A percentile compares a stretch with the other conserved stretches of the same genome.
Conservation (phyloP, 139 green algal genomes). For the Prasinococcaceae sp. region DNA sequence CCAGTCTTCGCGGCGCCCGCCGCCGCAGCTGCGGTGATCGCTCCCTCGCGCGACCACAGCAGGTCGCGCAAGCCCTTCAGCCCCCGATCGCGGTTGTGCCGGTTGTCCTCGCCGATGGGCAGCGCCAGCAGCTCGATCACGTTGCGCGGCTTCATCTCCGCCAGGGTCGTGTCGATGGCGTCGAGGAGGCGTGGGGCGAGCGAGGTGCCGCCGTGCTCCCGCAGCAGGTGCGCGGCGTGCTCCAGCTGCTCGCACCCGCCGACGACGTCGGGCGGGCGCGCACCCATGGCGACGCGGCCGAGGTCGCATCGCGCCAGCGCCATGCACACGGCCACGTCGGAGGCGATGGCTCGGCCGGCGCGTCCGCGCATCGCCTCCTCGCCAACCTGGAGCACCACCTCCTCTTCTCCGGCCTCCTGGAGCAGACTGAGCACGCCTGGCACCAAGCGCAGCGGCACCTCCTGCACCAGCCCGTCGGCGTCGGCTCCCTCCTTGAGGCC, state of each 20-base stretch:
- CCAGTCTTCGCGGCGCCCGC: neutral
- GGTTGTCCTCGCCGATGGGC: conserved; percentile 9
- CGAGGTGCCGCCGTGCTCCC: neutral
- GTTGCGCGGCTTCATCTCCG: conserved; percentile 11
- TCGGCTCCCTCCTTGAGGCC: no score
- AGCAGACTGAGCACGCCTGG: no score
- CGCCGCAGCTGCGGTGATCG: neutral
- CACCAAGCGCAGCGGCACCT: no score
- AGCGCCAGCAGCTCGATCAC: conserved; percentile 23
- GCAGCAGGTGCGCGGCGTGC: neutral
- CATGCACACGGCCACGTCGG: no score
- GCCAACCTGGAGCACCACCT: no score
- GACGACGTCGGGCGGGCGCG: neutral
- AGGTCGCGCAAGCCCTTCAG: conserved; percentile 1
- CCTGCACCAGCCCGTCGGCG: no score
- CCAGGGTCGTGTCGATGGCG: conserved; percentile 15
- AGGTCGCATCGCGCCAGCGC: no score
- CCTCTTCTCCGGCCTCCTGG: no score
- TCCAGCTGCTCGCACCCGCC: neutral
- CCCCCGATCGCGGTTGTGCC: conserved; percentile 1
- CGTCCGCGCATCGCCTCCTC: no score
- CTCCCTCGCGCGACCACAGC: neutral
- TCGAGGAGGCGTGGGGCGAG: neutral
- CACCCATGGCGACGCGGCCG: neutral
- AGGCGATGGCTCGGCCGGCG: no score